Conservation (phyloP, 345 rosid genomes). For the Eucalyptus albens region DNA sequence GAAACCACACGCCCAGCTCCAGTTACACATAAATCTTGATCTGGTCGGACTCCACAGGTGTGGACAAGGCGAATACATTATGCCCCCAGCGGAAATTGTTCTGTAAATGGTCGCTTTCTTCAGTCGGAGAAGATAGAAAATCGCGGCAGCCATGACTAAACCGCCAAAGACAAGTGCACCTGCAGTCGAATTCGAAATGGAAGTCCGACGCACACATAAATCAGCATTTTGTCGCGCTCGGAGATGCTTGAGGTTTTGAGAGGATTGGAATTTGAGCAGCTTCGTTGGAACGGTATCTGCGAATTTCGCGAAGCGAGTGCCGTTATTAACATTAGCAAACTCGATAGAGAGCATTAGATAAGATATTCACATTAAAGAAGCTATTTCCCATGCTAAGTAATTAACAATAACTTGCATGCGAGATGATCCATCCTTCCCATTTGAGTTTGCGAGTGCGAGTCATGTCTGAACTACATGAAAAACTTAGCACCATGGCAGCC, state of each 20-base stretch:
- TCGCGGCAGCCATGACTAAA: not conserved
- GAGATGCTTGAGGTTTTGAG: not conserved
- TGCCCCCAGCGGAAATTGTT: not conserved
- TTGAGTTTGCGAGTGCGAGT: not conserved
- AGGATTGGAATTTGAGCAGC: not conserved
- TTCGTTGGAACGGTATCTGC: not conserved
- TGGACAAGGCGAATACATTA: not conserved
- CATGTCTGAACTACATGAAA: not conserved
- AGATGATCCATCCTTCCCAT: not conserved
- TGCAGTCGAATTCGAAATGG: not conserved
- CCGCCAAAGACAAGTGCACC: not conserved
- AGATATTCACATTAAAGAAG: not conserved
- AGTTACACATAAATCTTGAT: not conserved
- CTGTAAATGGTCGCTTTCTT: not conserved
- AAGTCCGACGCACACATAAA: not conserved
- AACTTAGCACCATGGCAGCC: not conserved
- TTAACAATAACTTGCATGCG: not conserved
- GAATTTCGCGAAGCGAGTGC: not conserved
- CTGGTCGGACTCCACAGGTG: not conserved
- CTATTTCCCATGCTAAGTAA: not conserved
- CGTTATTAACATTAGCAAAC: not conserved
- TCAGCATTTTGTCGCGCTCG: not conserved
- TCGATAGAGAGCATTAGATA: not conserved
- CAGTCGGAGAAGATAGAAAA: not conserved
- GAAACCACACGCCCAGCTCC: not conserved